These are phyloP conservation scores for Tremella yokohamensis DNA, from an alignment of 768 basidiomycete genomes.

Conservation along the genomic window DNA sequence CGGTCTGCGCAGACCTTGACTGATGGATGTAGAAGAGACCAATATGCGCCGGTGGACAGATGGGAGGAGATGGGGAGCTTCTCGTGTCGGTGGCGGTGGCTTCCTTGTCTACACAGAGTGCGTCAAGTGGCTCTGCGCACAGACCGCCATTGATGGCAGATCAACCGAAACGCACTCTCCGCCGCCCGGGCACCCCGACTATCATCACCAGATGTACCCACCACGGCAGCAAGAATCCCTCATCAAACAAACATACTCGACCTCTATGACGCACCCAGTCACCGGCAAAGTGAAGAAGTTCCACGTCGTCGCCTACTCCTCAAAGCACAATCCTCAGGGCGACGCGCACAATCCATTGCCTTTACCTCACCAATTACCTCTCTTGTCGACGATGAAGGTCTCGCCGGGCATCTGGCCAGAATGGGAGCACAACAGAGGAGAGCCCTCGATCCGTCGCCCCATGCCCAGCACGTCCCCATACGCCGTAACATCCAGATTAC, in stretches of 20 bases:
- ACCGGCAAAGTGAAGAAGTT: slow-evolving; percentile 41
- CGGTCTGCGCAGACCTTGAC: background rate
- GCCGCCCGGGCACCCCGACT: slow-evolving; percentile 19
- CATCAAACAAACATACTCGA: slow-evolving; percentile 49
- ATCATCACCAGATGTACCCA: slow-evolving; percentile 8
- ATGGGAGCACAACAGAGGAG: slow-evolving; percentile 37
- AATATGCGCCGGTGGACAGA: slow-evolving; percentile 48
- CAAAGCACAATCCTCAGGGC: slow-evolving; percentile 39
- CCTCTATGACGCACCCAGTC: slow-evolving; percentile 37
- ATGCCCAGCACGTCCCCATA: slow-evolving; percentile 6
- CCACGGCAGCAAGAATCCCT: slow-evolving; percentile 26
- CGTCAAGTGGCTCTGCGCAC: slow-evolving; percentile 4
- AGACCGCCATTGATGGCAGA: background rate
- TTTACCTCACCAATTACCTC: slow-evolving; percentile 38
- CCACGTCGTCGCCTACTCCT: slow-evolving; percentile 46
- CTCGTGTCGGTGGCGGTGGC: slow-evolving; percentile 43
- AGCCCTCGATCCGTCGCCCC: slow-evolving; percentile 11
- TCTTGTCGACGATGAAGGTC: slow-evolving; percentile 30
- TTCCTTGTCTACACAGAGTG: slow-evolving; percentile 47
- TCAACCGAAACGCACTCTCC: slow-evolving; percentile 9
- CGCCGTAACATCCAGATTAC: slow-evolving; percentile 14
- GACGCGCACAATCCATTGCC: slow-evolving; percentile 35
- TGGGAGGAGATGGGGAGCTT: slow-evolving; percentile 44
- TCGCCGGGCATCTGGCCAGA: slow-evolving; percentile 45
- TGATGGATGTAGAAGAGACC: slow-evolving; percentile 37